Evolutionary conservation across 495 filamentous ascomycete genomes (phyloP).

Genomic region (Penicillium roqueforti): DNA sequence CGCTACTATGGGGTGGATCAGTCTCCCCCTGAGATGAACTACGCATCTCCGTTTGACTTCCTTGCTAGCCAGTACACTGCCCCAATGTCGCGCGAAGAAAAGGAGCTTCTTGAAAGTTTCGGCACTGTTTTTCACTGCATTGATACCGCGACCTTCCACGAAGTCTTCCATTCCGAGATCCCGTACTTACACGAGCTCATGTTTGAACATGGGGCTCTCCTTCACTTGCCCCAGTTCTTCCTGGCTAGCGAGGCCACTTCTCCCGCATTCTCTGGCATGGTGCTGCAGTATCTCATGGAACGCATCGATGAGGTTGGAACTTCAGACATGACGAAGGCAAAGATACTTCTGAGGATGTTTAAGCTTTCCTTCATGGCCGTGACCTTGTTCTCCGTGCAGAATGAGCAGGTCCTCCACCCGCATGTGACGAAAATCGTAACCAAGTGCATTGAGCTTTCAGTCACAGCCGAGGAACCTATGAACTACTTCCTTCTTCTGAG

Average conservation of each 20-base stretch:
- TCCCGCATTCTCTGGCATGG: slow-evolving; percentile 96
- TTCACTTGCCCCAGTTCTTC: slow-evolving; percentile 97
- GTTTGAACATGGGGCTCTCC: slow-evolving; percentile 88
- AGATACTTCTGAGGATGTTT: slow-evolving; percentile 89
- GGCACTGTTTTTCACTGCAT: slow-evolving; percentile 98
- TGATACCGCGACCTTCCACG: slow-evolving; percentile 96
- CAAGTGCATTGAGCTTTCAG: slow-evolving; percentile 91
- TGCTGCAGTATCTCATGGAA: slow-evolving; percentile 94
- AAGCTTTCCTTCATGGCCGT: slow-evolving; percentile 99
- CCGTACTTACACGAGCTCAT: slow-evolving; percentile 95
- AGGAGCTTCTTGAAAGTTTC: slow-evolving; percentile 95
- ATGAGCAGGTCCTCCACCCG: slow-evolving; percentile 90
- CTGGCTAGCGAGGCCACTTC: slow-evolving; percentile 96
- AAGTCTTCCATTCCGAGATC: slow-evolving; percentile 97
- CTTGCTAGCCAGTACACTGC: slow-evolving; percentile 91
- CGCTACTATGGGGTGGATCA: slow-evolving; percentile 92
- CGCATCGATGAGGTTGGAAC: slow-evolving; percentile 92
- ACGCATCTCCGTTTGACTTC: slow-evolving; percentile 77
- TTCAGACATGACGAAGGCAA: slow-evolving; percentile 81
- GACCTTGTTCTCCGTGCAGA: slow-evolving; percentile 88
- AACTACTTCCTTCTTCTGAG: slow-evolving; percentile 95
- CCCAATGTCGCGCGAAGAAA: slow-evolving; percentile 90
- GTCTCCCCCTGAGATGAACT: slow-evolving; percentile 65
- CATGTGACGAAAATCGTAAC: slow-evolving; percentile 96
- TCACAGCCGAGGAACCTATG: slow-evolving; percentile 94